These are phyloP conservation scores for Basipetospora chlamydospora DNA, from an alignment of 2,329 filamentous ascomycete genomes.

Conservation along the genomic window DNA sequence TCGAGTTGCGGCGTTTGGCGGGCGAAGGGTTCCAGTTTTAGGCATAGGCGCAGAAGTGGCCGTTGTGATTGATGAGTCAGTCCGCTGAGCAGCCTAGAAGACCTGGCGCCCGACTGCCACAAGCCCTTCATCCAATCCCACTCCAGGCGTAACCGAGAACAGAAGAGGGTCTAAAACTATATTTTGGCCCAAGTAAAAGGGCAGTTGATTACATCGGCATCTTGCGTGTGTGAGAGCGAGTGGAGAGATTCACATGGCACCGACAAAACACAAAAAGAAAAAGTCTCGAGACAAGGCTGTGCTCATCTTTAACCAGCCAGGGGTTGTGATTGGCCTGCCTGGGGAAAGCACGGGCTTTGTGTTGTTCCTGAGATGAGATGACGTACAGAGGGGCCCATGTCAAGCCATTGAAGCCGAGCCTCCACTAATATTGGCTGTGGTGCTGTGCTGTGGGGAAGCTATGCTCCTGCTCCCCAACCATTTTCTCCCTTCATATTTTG, in stretches of 20 bases:
- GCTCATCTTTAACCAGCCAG: too few relatives aligned
- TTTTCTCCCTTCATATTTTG: too few relatives aligned
- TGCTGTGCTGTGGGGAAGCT: too few relatives aligned
- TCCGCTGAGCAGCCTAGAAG: slow-evolving; percentile 5
- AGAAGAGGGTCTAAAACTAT: neutral
- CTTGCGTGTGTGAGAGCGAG: neutral
- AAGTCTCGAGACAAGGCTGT: neutral
- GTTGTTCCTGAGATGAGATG: too few relatives aligned
- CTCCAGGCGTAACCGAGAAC: neutral
- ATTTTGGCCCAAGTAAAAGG: neutral
- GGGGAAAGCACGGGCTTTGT: too few relatives aligned
- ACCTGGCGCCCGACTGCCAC: slow-evolving; percentile 1
- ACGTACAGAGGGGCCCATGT: too few relatives aligned
- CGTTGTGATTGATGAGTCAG: slow-evolving; percentile 6
- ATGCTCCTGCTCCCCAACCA: too few relatives aligned
- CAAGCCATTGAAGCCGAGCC: too few relatives aligned
- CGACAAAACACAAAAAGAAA: too few relatives aligned
- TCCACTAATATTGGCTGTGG: too few relatives aligned
- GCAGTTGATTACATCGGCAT: neutral
- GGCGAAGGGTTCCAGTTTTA: neutral
- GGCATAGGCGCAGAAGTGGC: slow-evolving; percentile 1
- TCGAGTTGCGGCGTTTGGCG: neutral
- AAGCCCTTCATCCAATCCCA: slow-evolving; percentile 4
- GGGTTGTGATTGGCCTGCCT: neutral
- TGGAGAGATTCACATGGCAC: too few relatives aligned